Percentiles rank a stretch among this genome's conserved stretches.
Conservation (phyloP, 805 yeast genomes). For the Ogataea pilisensis region DNA sequence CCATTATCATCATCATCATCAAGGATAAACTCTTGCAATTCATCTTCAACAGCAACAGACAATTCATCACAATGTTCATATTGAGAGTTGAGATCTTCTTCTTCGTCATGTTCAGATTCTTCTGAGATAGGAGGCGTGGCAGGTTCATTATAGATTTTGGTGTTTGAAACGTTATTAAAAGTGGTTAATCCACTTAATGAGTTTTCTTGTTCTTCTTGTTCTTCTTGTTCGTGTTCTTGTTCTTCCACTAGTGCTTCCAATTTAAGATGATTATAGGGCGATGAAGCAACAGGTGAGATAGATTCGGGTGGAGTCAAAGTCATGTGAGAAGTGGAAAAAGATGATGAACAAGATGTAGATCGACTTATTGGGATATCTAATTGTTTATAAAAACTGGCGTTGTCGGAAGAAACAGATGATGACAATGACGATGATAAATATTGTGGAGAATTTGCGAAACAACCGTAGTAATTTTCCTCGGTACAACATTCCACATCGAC, state of each 20-base stretch:
- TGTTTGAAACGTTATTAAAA: neutral
- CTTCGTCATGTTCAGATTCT: neutral
- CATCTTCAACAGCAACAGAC: slow-evolving; percentile 1
- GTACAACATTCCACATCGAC: slow-evolving; percentile 20
- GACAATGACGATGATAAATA: neutral
- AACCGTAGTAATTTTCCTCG: slow-evolving; percentile 1
- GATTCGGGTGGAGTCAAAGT: slow-evolving; percentile 5
- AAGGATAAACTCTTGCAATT: neutral
- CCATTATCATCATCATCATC: neutral
- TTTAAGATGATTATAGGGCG: neutral
- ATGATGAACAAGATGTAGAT: neutral
- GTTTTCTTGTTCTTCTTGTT: neutral
- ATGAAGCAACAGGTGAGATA: neutral
- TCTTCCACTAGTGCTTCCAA: neutral
- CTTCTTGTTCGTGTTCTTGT: too few relatives aligned
- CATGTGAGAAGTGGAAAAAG: neutral
- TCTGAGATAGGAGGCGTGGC: neutral
- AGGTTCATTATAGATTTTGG: neutral
- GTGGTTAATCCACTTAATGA: neutral
- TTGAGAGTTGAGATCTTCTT: neutral
- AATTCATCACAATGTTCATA: neutral
- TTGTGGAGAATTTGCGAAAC: neutral
- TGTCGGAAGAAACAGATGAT: too few relatives aligned
- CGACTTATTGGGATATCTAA: neutral
- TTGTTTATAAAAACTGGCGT: too few relatives aligned